A percentile compares a stretch with the other conserved stretches of the same genome.
phyloP scores from a whole-genome alignment of 129 eudicot species.

The Helianthus tuberosus region DNA sequence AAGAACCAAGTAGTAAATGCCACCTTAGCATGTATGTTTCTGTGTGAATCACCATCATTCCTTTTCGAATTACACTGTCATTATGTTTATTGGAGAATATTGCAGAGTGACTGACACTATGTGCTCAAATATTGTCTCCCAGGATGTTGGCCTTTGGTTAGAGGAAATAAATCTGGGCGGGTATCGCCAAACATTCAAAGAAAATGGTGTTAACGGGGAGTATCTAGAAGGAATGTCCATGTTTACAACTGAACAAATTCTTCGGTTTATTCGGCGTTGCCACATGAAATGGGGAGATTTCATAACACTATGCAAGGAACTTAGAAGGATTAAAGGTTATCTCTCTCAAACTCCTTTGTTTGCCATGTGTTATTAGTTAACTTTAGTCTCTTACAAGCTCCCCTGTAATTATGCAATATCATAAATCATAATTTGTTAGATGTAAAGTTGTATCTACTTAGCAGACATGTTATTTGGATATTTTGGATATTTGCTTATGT shows the following conservation, averaged over 20 bases:
- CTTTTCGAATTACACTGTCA: background rate
- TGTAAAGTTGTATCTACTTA: conserved; percentile 4
- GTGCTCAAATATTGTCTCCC: conserved; percentile 26
- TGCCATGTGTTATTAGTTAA: background rate
- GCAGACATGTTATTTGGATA: background rate
- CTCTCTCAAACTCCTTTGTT: conserved; percentile 20
- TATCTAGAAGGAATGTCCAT: conserved; percentile 99
- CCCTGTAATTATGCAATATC: background rate
- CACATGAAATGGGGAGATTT: conserved; percentile 99
- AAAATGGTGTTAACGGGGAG: conserved; percentile 97
- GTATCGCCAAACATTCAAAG: conserved; percentile 83
- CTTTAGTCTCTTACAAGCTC: conserved; percentile 5
- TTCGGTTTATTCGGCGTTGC: conserved; percentile 92
- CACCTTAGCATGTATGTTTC: conserved; percentile 16
- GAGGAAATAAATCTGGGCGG: conserved; percentile 93
- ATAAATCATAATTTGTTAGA: background rate
- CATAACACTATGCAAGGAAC: conserved; percentile 97
- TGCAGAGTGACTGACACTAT: conserved; percentile 24
- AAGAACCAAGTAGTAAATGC: background rate
- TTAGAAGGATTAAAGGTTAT: conserved; percentile 93
- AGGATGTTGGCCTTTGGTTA: conserved; percentile 99
- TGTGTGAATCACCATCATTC: background rate
- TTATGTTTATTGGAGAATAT: conserved; percentile 3
- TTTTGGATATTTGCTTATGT: background rate
- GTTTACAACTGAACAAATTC: conserved; percentile 99